A percentile compares a stretch with the other conserved stretches of the same genome.
Conservation (phyloP, 805 yeast species). For the Metschnikowia cubensis region DNA sequence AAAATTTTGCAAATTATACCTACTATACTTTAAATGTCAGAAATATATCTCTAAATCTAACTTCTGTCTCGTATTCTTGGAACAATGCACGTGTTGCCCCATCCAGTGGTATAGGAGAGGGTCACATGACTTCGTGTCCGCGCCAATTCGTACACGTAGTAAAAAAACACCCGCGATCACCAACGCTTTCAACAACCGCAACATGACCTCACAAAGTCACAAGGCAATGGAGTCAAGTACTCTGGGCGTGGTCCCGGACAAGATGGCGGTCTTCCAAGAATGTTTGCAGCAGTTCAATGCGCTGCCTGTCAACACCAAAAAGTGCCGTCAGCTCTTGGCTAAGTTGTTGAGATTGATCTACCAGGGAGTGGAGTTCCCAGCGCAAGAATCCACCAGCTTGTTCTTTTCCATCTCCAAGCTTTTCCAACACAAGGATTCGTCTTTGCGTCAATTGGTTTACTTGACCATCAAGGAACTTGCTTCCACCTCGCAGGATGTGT, state of each 20-base stretch:
- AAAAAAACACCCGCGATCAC: slow-evolving; percentile 13
- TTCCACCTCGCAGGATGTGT: slow-evolving; percentile 78
- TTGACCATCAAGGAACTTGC: slow-evolving; percentile 90
- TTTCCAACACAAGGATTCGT: slow-evolving; percentile 85
- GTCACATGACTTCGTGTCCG: slow-evolving; percentile 15
- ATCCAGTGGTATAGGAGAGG: background rate
- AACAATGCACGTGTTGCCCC: background rate
- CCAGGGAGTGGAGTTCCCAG: slow-evolving; percentile 83
- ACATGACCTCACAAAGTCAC: slow-evolving; percentile 79
- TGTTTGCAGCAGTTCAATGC: slow-evolving; percentile 91
- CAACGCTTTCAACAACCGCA: slow-evolving; percentile 7
- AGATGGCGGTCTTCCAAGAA: slow-evolving; percentile 96
- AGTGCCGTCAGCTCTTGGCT: slow-evolving; percentile 79
- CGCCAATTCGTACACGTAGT: slow-evolving; percentile 16
- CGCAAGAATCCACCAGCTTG: slow-evolving; percentile 84
- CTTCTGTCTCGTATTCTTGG: too few relatives aligned
- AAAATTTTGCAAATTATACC: too few relatives aligned
- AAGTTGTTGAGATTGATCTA: slow-evolving; percentile 78
- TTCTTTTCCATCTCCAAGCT: slow-evolving; percentile 92
- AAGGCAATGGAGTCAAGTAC: slow-evolving; percentile 75
- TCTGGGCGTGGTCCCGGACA: slow-evolving; percentile 70
- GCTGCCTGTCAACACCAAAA: slow-evolving; percentile 81
- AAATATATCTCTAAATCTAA: background rate
- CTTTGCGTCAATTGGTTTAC: slow-evolving; percentile 89
- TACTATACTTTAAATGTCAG: too few relatives aligned